Base-by-base conservation (phyloP, 2,329 filamentous ascomycete species). In the Venturia effusa region DNA sequence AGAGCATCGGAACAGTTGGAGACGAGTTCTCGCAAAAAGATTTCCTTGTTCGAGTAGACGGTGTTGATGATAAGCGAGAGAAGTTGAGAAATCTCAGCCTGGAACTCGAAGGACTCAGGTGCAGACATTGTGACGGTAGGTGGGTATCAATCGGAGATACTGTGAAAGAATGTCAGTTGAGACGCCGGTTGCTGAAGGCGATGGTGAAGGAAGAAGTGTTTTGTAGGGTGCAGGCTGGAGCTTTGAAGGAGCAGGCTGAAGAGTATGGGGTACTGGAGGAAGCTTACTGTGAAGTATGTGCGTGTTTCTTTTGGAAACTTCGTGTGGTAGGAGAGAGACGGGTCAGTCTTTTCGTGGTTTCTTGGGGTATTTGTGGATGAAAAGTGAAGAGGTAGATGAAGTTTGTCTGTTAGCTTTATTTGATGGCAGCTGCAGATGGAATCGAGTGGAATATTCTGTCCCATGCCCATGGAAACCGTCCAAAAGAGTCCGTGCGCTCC, bases 31-130 rank as follows among this genome's bases (percentile, higher is more conserved):
- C 94, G 85, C 74, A 99, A 83, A 88, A 99, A 99, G 78, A 99
- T 97, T 83, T 97, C 94, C 86, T 99, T 99, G 89, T 99, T 99
- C 73, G 92, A 97, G 86, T 97, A 99, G 83, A 99, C 94, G 71
- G 94, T 97, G 90, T 99, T 99, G 87, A 99, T 99, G 82, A 99
- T 99, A 78, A 99, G 90, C 72, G 88, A 92, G 77, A 99, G 89
- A 71, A 99, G 90, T 90, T 99, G 94, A 89, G 93, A 97, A 78
- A 99, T 99, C 90, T 99, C 94, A 89, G 94, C 94, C 89, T 99
- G 94, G 85, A 97, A 99, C 89, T 97, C 93, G 83, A 99, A 99
- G 72, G 92, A 97, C 84, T 97, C 92, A 41, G 41, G 41, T 70
- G 77, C 73, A 80, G 91, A 81, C 90, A 96, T 96, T 78, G 78